Evolutionary conservation across 352 stramenopile genomes (phyloP).

Genomic region (Peronospora destructor): DNA sequence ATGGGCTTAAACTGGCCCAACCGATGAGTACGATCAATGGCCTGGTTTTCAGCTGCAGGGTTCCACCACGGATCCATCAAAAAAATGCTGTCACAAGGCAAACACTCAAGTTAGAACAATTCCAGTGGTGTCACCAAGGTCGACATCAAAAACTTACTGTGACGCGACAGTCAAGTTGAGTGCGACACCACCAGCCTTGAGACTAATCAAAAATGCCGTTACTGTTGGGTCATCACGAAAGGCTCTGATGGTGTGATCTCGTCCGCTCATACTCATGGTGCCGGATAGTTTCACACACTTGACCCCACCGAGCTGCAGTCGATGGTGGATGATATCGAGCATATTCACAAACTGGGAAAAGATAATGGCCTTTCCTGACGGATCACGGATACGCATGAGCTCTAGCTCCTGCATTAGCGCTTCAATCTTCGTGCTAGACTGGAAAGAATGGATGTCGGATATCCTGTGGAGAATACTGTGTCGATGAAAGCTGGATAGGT

Average conservation of each 20-base stretch:
- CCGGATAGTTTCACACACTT: conserved; percentile 89
- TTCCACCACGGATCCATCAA: conserved; percentile 99
- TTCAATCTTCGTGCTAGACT: conserved; percentile 97
- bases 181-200: conserved; percentile 98
- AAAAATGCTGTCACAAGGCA: conserved; percentile 81
- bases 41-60: conserved; percentile 89
- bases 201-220: conserved; percentile 94
- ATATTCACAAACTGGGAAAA: conserved; percentile 99
- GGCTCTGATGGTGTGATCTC: conserved; percentile 68
- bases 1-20: conserved; percentile 97
- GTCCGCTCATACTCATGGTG: conserved; percentile 83
- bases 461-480: conserved; percentile 64
- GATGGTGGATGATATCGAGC: conserved; percentile 97
- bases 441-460: conserved; percentile 59
- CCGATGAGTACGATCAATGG: conserved; percentile 97
- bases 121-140: not conserved
- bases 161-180: conserved; percentile 97
- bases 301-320: conserved; percentile 84
- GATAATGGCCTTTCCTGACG: conserved; percentile 96
- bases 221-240: conserved; percentile 90
- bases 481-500: conserved; percentile 62
- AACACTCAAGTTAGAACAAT: conserved; percentile 13
- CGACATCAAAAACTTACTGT: conserved; percentile 53
- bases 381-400: conserved; percentile 88
- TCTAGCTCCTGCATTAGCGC: conserved; percentile 95